Evolutionary conservation across 1,284 basidiomycete species (phyloP), one percentile per base, ranked within the genome.

Genomic region (Hypsizygus ulmarius): DNA sequence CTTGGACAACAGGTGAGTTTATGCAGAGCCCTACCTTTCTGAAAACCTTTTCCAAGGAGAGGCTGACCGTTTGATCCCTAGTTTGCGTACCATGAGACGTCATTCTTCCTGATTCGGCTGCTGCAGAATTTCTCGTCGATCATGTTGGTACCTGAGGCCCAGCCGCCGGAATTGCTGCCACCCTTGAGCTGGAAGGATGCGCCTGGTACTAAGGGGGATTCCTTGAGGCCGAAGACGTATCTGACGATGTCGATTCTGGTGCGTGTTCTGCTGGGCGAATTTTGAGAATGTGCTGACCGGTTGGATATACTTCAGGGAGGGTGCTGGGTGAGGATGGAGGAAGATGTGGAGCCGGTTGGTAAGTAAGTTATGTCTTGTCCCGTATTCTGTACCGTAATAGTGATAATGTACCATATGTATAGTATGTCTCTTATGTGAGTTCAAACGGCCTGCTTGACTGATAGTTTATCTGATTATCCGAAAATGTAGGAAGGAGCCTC

Each of bases 1-100:
- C 69, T 84, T 3, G 81, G 81, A 3, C 80, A 84, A 60, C 78
- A 78, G 63, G 74, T 72, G 35, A 14, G 55, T 45, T 25, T 25
- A 3, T 3, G 7, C 7, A 3, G 7, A 7, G 7, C 21, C 7
- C 21, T 25, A 25, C 5, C 38, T 44, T 40, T 19, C 29, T 44
- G 3, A 11, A 4, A 16, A 11, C 7, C 2, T 29, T 16, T 32
- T 41, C 38, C 21, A n/a, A n/a, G 21, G 7, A 7, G 21, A 34
- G 3, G 15, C 32, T 34, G 12, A 34, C 15, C 15, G 10, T 34
- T 34, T 3, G n/a, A n/a, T n/a, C 5, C 35, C 11, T 43, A 71
- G 65, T 72, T 71, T 42, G 67, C 68, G 2, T 72, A 72, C 51
- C 64, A 72, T 33, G 71, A 73, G 52, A 58, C 64, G 4, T 70